These are phyloP conservation scores for Neoscytalidium dimidiatum DNA, from an alignment of 2,329 filamentous ascomycete genomes.

Conservation along the genomic window DNA sequence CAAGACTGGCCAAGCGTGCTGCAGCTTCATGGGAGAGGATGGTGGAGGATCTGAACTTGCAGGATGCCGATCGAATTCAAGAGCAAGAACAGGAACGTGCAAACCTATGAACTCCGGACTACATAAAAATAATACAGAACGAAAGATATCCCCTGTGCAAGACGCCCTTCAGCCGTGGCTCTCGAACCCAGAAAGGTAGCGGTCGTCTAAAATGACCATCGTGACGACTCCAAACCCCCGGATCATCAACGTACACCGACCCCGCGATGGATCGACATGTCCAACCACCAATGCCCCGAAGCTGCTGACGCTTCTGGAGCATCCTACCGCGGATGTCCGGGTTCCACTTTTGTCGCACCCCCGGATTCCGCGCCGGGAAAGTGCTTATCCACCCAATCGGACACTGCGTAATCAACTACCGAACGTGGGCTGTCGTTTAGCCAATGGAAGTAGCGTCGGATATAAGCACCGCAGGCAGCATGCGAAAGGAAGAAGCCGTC, in stretches of 20 bases:
- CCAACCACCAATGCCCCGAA: neutral
- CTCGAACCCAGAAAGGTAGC: too few species aligned
- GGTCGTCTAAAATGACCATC: too few species aligned
- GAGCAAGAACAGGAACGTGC: neutral
- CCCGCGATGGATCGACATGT: neutral
- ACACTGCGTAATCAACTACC: constrained; percentile 9
- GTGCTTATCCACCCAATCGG: neutral
- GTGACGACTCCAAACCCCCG: neutral
- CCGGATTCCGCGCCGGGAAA: neutral
- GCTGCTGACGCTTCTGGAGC: neutral
- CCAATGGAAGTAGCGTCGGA: neutral
- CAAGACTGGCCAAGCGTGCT: constrained; percentile 56
- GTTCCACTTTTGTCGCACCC: neutral
- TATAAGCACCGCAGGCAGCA: neutral
- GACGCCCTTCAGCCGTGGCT: too few species aligned
- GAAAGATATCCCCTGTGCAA: too few species aligned
- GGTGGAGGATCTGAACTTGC: constrained; percentile 36
- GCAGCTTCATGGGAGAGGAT: constrained; percentile 55
- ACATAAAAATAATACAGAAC: neutral
- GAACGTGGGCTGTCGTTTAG: neutral
- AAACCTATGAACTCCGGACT: neutral
- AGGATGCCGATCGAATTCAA: neutral
- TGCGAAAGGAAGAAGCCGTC: neutral
- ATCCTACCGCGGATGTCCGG: neutral
- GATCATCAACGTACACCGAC: neutral